Base-by-base conservation (phyloP, 768 basidiomycete genomes). In the Mycena vulgaris region DNA sequence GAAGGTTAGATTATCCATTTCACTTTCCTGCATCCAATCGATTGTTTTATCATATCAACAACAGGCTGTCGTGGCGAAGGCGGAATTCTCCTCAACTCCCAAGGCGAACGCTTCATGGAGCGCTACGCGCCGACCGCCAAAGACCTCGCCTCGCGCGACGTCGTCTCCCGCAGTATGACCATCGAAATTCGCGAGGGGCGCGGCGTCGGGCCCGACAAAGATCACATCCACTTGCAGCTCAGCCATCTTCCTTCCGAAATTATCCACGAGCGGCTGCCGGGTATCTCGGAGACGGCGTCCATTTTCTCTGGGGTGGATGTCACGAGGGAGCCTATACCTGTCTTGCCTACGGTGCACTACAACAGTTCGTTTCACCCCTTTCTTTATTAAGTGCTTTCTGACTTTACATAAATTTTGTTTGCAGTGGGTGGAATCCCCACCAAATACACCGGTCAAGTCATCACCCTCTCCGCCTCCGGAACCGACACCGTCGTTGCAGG, bases 91-190 rank as follows among this genome's bases (percentile, higher is more conserved):
- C 85, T 99, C 79, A 99, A 99, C 86, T 95, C 95, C 13, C 93
- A 99, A 86, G 98, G 98, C 80, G 98, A 99, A 83, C 94, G 97
- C 68, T 99, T 99, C 88, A 99, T 99, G 98, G 97, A 99, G 83
- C 95, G 97, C 81, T 99, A 99, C 81, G 98, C 98, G 0, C 97
- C 98, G 10, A 98, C 97, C 51, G 97, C 98, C 71, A 99, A 99
- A 88, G 98, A 99, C 87, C 90, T 99, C 73, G 98, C 98, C 45
- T 99, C 98, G 51, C 96, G 98, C 79, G 98, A 99, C 79, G 98
- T 99, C 78, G 98, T 99, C 35, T 99, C 98, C 53, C 95, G 98
- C 76, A 96, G 95, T 59, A 99, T 99, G 97, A 99, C 98, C 49
- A 87, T 99, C 75, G 98, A 99, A 82, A 95, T 99, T 77, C 93